phyloP scores from a whole-genome alignment of 1,284 basidiomycete species.

The Gymnopus androsaceus region DNA sequence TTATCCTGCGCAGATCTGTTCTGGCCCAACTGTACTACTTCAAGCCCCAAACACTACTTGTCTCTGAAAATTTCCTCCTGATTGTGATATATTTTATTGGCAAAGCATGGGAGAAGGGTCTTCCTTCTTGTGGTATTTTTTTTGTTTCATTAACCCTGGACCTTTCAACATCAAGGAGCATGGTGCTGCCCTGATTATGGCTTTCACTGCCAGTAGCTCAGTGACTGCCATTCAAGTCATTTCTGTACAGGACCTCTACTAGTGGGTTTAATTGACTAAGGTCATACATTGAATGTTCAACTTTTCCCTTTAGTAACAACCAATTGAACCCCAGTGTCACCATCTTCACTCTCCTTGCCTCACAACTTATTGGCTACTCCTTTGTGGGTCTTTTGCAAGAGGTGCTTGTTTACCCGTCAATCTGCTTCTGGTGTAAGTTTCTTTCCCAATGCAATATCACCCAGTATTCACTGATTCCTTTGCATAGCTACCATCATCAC shows the following conservation, averaged over 20 bases:
- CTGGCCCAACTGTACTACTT: conserved; percentile 23
- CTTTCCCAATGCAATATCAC: neutral
- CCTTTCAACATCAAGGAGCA: conserved; percentile 19
- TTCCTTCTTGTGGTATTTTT: conserved; percentile 18
- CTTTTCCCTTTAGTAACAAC: conserved; percentile 23
- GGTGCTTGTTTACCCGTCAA: conserved; percentile 20
- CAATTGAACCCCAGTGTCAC: conserved; percentile 35
- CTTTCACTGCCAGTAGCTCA: conserved; percentile 33
- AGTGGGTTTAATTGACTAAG: conserved; percentile 14
- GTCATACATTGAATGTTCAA: no score
- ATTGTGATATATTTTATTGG: conserved; percentile 20
- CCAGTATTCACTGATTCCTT: neutral
- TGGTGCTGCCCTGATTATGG: conserved; percentile 33
- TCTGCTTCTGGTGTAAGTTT: conserved; percentile 15
- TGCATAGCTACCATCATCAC: conserved; percentile 10
- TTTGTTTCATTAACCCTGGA: conserved; percentile 20
- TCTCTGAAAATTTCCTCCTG: conserved; percentile 21
- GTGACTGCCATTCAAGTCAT: conserved; percentile 40
- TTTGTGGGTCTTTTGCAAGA: conserved; percentile 20
- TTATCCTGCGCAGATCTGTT: conserved; percentile 14
- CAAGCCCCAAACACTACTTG: conserved; percentile 22
- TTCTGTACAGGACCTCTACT: conserved; percentile 39
- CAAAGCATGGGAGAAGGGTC: conserved; percentile 16
- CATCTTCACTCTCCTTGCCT: conserved; percentile 35
- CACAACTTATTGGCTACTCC: conserved; percentile 35